A percentile compares a stretch with the other conserved stretches of the same genome.
Evolutionary conservation across 306 rosid genomes (phyloP).

Genomic region (Cajanus cajan): DNA sequence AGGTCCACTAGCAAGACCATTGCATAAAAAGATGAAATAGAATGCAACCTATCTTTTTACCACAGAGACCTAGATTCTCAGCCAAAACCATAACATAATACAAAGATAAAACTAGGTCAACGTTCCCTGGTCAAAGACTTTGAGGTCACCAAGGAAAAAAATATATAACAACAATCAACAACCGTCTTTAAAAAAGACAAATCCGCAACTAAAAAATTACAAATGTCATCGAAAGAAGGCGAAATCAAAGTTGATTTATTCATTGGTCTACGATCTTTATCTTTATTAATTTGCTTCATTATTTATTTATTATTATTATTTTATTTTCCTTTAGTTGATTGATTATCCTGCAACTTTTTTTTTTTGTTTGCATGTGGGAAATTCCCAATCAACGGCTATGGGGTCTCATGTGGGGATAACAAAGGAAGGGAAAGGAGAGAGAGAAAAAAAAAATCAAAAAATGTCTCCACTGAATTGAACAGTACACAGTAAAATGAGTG

Average conservation of each 20-base stretch:
- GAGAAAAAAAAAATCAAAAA: not conserved
- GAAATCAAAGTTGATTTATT: conserved; percentile 38
- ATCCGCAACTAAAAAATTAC: conserved; percentile 37
- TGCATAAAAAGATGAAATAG: conserved; percentile 74
- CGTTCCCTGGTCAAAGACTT: conserved; percentile 49
- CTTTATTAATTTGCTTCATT: not conserved
- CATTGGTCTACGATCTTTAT: conserved; percentile 29
- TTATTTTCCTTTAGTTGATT: not conserved
- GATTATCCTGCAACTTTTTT: conserved; percentile 30
- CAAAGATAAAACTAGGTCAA: conserved; percentile 49
- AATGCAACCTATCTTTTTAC: conserved; percentile 55
- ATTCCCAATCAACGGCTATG: conserved; percentile 48
- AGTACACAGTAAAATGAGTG: conserved; percentile 27
- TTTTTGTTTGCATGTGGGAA: conserved; percentile 34
- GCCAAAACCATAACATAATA: conserved; percentile 40
- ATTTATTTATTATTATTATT: not conserved
- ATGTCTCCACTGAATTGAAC: conserved; percentile 27
- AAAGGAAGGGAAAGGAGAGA: not conserved
- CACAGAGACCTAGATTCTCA: conserved; percentile 40
- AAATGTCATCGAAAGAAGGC: conserved; percentile 53
- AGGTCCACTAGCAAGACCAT: conserved; percentile 59
- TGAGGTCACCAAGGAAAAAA: conserved; percentile 43
- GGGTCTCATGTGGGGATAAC: conserved; percentile 34
- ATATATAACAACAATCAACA: conserved; percentile 35
- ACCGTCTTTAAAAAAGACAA: conserved; percentile 45